phyloP scores from a whole-genome alignment of 768 basidiomycete species.

The Termitomyces sp. region DNA sequence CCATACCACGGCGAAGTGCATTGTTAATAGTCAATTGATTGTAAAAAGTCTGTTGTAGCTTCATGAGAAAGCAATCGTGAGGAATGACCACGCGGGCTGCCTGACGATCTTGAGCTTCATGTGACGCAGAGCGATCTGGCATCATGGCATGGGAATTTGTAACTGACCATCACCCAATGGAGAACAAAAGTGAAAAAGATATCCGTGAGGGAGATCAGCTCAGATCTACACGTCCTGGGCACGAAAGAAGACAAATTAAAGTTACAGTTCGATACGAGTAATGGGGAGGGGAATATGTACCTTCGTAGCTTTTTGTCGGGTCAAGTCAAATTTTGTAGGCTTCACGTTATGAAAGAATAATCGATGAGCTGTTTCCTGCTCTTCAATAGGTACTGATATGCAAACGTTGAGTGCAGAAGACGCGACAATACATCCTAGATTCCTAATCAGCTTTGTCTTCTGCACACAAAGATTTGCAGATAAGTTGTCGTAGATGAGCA shows the following conservation, averaged over 20 bases:
- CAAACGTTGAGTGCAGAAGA: not conserved
- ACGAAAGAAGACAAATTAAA: not conserved
- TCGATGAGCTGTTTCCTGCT: not conserved
- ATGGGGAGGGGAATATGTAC: too few species aligned
- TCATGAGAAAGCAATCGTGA: not conserved
- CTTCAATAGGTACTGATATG: not conserved
- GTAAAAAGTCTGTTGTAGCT: too few species aligned
- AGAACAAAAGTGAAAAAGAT: not conserved
- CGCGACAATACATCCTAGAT: not conserved
- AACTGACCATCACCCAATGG: not conserved
- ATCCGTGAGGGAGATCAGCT: not conserved
- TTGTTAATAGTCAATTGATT: too few species aligned
- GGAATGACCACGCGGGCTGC: not conserved
- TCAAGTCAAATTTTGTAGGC: too few species aligned
- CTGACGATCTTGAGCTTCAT: not conserved
- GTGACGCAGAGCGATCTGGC: not conserved
- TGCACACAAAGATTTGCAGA: not conserved
- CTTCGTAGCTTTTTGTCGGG: not conserved
- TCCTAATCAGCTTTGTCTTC: not conserved
- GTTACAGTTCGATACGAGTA: not conserved
- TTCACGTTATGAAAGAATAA: not conserved
- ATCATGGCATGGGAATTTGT: not conserved
- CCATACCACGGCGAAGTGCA: not conserved
- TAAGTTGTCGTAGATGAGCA: not conserved
- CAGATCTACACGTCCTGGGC: not conserved